Conservation (phyloP, 2,329 filamentous ascomycete genomes). For the Mycosphaerella sp. region DNA sequence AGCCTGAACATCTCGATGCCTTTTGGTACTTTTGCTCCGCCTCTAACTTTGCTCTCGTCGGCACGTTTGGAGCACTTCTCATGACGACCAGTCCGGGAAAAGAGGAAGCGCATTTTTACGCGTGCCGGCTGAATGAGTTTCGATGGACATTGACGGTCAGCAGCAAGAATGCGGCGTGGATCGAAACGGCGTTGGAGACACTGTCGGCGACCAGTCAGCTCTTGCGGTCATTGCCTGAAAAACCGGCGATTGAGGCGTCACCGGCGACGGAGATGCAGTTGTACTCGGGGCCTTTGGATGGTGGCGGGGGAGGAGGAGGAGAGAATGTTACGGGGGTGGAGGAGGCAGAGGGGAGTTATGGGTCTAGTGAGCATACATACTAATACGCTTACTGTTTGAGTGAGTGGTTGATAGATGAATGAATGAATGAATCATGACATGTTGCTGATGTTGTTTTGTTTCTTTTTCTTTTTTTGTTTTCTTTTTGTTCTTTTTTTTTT, state of each 20-base stretch:
- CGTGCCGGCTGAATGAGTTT: conserved; percentile 77
- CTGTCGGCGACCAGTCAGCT: conserved; percentile 41
- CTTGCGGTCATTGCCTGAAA: conserved; percentile 41
- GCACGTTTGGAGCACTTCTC: conserved; percentile 83
- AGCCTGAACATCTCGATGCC: conserved; percentile 74
- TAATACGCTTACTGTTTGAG: not conserved
- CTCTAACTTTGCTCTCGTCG: conserved; percentile 89
- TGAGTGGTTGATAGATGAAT: no score
- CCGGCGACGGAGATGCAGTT: not conserved
- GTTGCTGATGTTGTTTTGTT: no score
- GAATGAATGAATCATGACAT: no score
- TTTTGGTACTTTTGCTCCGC: conserved; percentile 91
- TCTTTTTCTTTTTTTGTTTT: no score
- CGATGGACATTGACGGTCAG: conserved; percentile 89
- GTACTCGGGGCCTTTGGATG: not conserved
- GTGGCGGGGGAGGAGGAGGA: not conserved
- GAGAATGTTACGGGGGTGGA: not conserved
- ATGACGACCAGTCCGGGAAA: conserved; percentile 81
- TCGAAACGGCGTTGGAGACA: conserved; percentile 42
- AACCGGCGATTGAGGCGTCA: conserved; percentile 28
- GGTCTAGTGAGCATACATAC: not conserved
- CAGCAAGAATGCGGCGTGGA: conserved; percentile 58
- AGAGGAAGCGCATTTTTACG: conserved; percentile 91
- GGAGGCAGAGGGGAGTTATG: not conserved
- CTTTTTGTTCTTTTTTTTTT: no score